phyloP scores from a whole-genome alignment of 2,329 filamentous ascomycete genomes.

The Rhynchosporium agropyri region DNA sequence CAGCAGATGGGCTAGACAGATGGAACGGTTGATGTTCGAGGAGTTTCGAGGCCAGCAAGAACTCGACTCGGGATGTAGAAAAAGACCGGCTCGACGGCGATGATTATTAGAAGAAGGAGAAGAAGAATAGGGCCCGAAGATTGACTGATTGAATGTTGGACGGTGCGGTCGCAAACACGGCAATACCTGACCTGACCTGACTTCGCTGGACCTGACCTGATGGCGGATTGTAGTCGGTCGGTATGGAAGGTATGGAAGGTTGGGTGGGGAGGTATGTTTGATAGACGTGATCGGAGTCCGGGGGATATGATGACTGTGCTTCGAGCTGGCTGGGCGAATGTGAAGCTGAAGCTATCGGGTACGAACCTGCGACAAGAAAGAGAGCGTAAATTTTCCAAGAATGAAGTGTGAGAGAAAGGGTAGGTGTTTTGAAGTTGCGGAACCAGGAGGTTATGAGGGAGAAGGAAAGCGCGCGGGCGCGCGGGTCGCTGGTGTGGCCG shows the following conservation, averaged over 20 bases:
- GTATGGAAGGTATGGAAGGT: too few species aligned
- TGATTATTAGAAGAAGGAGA: constrained; percentile 31
- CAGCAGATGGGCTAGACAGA: constrained; percentile 40
- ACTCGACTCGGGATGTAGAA: constrained; percentile 37
- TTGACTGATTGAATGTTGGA: not conserved
- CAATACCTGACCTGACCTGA: constrained; percentile 5
- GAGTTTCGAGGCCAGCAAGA: constrained; percentile 44
- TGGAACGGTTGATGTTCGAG: constrained; percentile 43
- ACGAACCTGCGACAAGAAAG: constrained; percentile 43
- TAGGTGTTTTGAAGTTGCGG: constrained; percentile 35
- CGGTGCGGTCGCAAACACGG: constrained; percentile 10
- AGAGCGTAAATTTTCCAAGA: constrained; percentile 39
- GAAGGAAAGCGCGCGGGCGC: not conserved
- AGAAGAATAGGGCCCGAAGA: constrained; percentile 30
- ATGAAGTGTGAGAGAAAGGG: constrained; percentile 32
- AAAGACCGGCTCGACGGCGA: constrained; percentile 33
- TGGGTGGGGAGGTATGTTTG: constrained; percentile 5
- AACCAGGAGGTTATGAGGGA: constrained; percentile 40
- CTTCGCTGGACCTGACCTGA: constrained; percentile 21
- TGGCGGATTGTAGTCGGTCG: not conserved
- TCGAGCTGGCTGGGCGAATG: constrained; percentile 24
- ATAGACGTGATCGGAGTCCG: constrained; percentile 25
- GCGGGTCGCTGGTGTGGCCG: not conserved
- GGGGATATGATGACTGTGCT: constrained; percentile 14
- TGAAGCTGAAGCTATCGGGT: constrained; percentile 37